Base-by-base conservation (phyloP, 2,329 filamentous ascomycete genomes). In the Nothomitra cinnamomea region DNA sequence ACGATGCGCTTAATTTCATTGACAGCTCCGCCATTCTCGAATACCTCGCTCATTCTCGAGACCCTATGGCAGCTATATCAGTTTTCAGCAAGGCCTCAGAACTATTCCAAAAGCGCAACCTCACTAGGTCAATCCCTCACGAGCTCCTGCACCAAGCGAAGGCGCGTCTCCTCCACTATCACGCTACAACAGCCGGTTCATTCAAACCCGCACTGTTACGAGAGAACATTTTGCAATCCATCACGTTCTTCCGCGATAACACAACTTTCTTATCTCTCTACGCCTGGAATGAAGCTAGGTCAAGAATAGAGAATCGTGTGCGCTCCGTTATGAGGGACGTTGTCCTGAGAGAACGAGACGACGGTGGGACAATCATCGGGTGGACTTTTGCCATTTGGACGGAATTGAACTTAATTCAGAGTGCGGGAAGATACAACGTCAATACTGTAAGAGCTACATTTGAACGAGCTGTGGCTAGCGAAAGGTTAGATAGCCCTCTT, bases 291-390 rank as follows among this genome's bases (percentile, higher is more conserved):
- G 82, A 90, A 62, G 73, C 79, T 1, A 78, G 82, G 6, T 78
- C 87, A 43, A 77, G 82, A 22, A 75, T 92, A 53, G 78, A 87
- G 57, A 85, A 94, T 59, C 83, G 86, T 17, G 78, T 94, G 19
- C 79, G 85, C n/a, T 72, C 76, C 4, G 67, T 85, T 7, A 69
- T 89, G 10, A 67, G 74, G 19, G 64, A 69, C 24, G 64, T 60
- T 6, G 59, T 68, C 1, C 60, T 70, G 5, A 61, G 62, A 6
- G 58, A 61, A 40, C 60, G 57, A 17, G 58, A 61, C 21, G 63
- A 66, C 21, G 28, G 5, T 32, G 28, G 28, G 10, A 66, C 63
- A 2, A 58, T 80, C n/a, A 67, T 72, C 0, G 67, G 70, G 0
- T 76, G 75, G 61, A 63, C 76, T 2, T 78, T 80, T 59, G 69